Base-by-base conservation (phyloP, 2,329 filamentous ascomycete species). In the Monosporascus sp. region DNA sequence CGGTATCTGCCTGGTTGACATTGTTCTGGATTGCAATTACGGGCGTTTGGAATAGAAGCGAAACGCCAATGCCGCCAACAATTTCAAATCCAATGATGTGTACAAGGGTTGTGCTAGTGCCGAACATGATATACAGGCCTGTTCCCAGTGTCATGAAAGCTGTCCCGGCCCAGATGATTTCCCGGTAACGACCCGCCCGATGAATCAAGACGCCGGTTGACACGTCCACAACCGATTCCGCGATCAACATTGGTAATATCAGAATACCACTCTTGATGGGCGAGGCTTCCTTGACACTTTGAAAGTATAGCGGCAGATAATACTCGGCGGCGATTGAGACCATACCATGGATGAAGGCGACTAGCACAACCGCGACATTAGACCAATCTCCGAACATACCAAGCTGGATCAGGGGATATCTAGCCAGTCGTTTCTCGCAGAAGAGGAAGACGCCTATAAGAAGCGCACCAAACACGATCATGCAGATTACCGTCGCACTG, bases 1-100 rank as follows among this genome's bases (percentile, higher is more conserved):
- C 77, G 55, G 79, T 77, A 53, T 82, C 79, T 7, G 71, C 64
- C 3, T 76, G 75, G 19, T 72, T 73, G 52, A 84, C 76, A 24
- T 74, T 76, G 26, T 76, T 73, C 44, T 74, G 71, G 6, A 72
- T 66, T 14, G 71, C 70, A 16, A 73, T 68, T 58, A 75, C 71
- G 1, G 73, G 73, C 1, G 73, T 64, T 53, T 77, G 70, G n/a
- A 69, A 62, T 9, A 61, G 66, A 9, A 64, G 57, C 3, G 72
- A 74, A 5, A 64, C 61, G 4, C 73, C 74, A 8, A 73, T 59
- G 6, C 73, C 75, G 20, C 60, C 62, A 3, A 77, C 52, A 11
- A 77, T 66, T 58, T 77, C 72, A 51, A 73, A 76, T 3, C 72
- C 74, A 19, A 76, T 70, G 68, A 74, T 76, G 9, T 61, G 59